Evolutionary conservation across 768 basidiomycete genomes (phyloP), one percentile per base, ranked within the genome.

Genomic region (Naganishia vishniacii): DNA sequence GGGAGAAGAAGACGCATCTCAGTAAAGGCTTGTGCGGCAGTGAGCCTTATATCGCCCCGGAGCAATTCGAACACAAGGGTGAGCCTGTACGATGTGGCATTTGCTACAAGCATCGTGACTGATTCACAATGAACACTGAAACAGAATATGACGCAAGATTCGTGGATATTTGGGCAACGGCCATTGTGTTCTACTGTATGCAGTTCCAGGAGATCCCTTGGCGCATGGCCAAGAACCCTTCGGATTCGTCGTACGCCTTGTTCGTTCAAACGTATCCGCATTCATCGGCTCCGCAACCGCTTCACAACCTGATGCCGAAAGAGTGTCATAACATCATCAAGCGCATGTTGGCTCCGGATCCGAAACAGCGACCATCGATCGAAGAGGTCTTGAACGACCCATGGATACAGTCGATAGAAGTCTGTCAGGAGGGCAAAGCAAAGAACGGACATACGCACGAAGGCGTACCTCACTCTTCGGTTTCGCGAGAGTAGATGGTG

Each of bases 11-110:
- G 44, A 87, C 97, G 51, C 94, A 99, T 77, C 87, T 97, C 85
- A 92, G 89, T 15, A 95, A 92, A 28, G 94, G 94, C 4, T 83
- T 99, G 31, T 99, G 94, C 71, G 94, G 94, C 26, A 92, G 89
- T 72, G 94, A 99, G 75, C 94, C 94, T 0, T 99, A 99, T 79
- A 99, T 99, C 72, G 94, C 94, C 9, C 95, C 95, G 29, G 94
- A 99, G 77, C 90, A 95, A 79, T 99, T 97, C 73, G 80, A 91
- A 70, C 86, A 87, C 73, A 93, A 95, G 86, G 91, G 94, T 94
- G 82, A 85, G 91, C 82, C 11, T 68, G 69, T 18, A 11, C n/a
- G n/a, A n/a, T 56, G 5, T 26, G 45, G 59, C 4, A 34, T 20
- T 42, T 6, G 18, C 56, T 18, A 37, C 13, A 37, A 20, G 20